Evolutionary conservation across 805 yeast species (phyloP).

Genomic region (Ogataea allantospora): DNA sequence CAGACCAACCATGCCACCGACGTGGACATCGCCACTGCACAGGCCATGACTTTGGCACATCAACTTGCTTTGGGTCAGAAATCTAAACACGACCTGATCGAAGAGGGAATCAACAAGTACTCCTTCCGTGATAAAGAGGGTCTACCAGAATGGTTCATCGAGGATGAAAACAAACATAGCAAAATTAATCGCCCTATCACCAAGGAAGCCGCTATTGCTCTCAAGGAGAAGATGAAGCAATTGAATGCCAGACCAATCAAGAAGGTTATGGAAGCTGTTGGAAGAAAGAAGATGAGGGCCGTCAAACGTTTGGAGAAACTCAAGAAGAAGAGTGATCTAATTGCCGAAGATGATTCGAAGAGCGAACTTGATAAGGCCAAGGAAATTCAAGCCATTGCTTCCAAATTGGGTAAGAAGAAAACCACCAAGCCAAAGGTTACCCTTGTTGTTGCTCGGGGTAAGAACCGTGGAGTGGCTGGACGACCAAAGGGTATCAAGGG

Average conservation of each 20-base stretch:
- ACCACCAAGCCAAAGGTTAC: constrained; percentile 77
- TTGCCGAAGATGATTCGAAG: constrained; percentile 82
- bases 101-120: constrained; percentile 89
- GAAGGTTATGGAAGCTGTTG: constrained; percentile 97
- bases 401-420: constrained; percentile 70
- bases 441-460: constrained; percentile 83
- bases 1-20: constrained; percentile 53
- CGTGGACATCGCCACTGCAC: constrained; percentile 85
- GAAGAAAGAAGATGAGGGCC: constrained; percentile 93
- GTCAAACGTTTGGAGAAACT: constrained; percentile 80
- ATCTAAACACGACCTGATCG: constrained; percentile 79
- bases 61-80: constrained; percentile 88
- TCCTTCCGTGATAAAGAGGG: constrained; percentile 90
- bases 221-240: constrained; percentile 71
- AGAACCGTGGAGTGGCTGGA: constrained; percentile 82
- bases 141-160: constrained; percentile 95
- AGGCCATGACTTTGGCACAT: constrained; percentile 98
- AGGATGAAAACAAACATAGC: constrained; percentile 85
- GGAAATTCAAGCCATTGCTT: constrained; percentile 84
- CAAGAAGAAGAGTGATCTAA: constrained; percentile 88
- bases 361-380: constrained; percentile 94
- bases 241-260: constrained; percentile 97
- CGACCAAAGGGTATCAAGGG: constrained; percentile 98
- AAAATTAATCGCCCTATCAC: constrained; percentile 89
- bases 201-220: constrained; percentile 83